Evolutionary conservation across 352 stramenopile genomes (phyloP).

Genomic region (Achlya hypogyna): DNA sequence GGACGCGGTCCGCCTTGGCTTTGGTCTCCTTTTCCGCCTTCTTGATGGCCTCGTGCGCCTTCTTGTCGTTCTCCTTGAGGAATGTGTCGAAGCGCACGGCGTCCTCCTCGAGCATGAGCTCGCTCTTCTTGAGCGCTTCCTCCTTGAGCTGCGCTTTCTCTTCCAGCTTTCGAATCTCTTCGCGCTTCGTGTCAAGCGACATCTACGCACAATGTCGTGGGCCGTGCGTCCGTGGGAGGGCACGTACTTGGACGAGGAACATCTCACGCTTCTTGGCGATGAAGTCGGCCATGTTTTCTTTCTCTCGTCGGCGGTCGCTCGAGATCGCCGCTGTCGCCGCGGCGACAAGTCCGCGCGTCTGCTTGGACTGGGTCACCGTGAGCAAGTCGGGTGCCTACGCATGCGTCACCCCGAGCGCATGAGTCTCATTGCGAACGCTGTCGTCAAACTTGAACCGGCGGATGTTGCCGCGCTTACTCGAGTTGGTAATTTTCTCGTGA

Average conservation of each 20-base stretch:
- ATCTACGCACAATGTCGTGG: constrained; percentile 40
- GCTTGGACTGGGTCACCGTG: constrained; percentile 54
- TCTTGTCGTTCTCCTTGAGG: constrained; percentile 96
- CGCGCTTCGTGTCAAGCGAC: constrained; percentile 92
- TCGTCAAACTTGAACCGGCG: constrained; percentile 61
- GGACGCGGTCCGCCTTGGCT: constrained; percentile 88
- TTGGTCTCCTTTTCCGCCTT: constrained; percentile 91
- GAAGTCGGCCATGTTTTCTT: constrained; percentile 94
- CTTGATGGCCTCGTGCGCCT: constrained; percentile 94
- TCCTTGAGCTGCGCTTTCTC: constrained; percentile 94
- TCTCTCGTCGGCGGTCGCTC: constrained; percentile 83
- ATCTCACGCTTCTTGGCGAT: constrained; percentile 96
- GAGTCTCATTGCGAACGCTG: constrained; percentile 24
- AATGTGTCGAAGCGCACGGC: constrained; percentile 94
- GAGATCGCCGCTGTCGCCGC: constrained; percentile 74
- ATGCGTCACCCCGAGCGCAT: not conserved
- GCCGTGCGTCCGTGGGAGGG: not conserved
- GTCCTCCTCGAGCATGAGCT: constrained; percentile 94
- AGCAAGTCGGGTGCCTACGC: constrained; percentile 33
- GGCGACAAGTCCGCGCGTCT: constrained; percentile 66
- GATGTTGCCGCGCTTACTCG: constrained; percentile 73
- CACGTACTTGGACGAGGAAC: constrained; percentile 82
- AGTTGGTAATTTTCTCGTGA: constrained; percentile 84
- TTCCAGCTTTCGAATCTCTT: constrained; percentile 95
- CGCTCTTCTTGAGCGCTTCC: constrained; percentile 90